phyloP scores from a whole-genome alignment of 2,329 filamentous ascomycete genomes.

The Trichoderma sp. region DNA sequence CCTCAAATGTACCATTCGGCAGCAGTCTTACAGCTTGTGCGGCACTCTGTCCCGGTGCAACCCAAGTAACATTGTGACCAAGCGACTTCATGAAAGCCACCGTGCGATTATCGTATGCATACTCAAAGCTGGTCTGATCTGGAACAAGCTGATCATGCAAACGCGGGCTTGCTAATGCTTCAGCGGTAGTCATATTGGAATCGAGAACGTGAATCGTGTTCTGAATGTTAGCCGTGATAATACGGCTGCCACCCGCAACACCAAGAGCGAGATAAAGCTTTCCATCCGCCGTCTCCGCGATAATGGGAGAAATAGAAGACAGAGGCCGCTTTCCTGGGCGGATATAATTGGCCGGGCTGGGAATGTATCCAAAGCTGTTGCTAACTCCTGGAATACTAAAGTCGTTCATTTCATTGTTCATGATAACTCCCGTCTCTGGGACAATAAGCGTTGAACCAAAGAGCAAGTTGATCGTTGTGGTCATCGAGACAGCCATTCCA shows the following conservation, averaged over 20 bases:
- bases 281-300: constrained; percentile 70
- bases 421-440: constrained; percentile 78
- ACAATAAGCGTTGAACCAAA: constrained; percentile 77
- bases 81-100: constrained; percentile 64
- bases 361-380: constrained; percentile 77
- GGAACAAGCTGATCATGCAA: constrained; percentile 84
- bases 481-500: constrained; percentile 74
- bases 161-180: constrained; percentile 67
- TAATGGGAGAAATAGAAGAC: constrained; percentile 74
- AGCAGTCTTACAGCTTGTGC: constrained; percentile 71
- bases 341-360: constrained; percentile 74
- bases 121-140: constrained; percentile 69
- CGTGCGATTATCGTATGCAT: constrained; percentile 67
- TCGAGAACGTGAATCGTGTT: constrained; percentile 75
- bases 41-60: constrained; percentile 64
- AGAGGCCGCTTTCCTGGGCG: constrained; percentile 75
- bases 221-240: constrained; percentile 82
- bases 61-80: constrained; percentile 76
- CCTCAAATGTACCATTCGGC: constrained; percentile 70
- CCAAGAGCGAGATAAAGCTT: constrained; percentile 72
- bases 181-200: constrained; percentile 56
- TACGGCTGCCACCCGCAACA: constrained; percentile 79
- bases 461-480: constrained; percentile 77
- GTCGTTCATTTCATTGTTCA: constrained; percentile 67
- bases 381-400: constrained; percentile 72